A percentile compares a stretch with the other conserved stretches of the same genome.
Conservation (phyloP, 495 filamentous ascomycete genomes). For the Lepraria neglecta region DNA sequence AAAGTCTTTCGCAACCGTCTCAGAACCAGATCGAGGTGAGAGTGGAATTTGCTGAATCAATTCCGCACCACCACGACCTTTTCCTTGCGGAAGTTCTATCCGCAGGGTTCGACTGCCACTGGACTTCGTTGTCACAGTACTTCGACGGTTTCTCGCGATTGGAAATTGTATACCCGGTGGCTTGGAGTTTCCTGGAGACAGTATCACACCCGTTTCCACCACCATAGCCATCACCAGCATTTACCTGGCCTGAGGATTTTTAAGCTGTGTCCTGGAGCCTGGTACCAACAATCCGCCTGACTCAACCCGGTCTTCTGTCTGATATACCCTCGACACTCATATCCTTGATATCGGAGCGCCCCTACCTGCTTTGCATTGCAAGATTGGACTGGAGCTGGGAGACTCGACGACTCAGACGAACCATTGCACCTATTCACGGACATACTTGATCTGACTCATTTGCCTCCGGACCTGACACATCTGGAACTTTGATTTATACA, state of each 20-base stretch:
- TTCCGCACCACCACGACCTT: conserved; percentile 16
- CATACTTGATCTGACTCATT: background rate
- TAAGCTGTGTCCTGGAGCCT: conserved; percentile 12
- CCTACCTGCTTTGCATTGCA: background rate
- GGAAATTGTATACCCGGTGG: conserved; percentile 26
- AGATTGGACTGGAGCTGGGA: background rate
- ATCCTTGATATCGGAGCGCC: background rate
- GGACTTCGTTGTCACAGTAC: conserved; percentile 22
- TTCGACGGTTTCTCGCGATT: conserved; percentile 27
- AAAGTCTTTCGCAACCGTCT: conserved; percentile 26
- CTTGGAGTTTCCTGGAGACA: conserved; percentile 12
- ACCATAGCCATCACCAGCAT: conserved; percentile 15
- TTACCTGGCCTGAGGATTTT: conserved; percentile 15
- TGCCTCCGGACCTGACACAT: conserved; percentile 10
- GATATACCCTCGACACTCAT: conserved; percentile 1
- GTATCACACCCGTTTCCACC: conserved; percentile 8
- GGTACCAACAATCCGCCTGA: conserved; percentile 6
- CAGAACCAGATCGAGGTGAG: conserved; percentile 16
- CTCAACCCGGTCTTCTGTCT: background rate
- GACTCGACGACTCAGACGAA: conserved; percentile 4
- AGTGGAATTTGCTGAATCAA: conserved; percentile 17
- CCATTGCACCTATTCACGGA: conserved; percentile 12
- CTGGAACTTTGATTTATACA: background rate
- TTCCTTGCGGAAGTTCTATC: conserved; percentile 20
- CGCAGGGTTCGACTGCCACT: conserved; percentile 16